Percentiles rank a stretch among this genome's conserved stretches.
phyloP scores from a whole-genome alignment of 129 eudicot genomes.

The Rutidosis leptorrhynchoides region DNA sequence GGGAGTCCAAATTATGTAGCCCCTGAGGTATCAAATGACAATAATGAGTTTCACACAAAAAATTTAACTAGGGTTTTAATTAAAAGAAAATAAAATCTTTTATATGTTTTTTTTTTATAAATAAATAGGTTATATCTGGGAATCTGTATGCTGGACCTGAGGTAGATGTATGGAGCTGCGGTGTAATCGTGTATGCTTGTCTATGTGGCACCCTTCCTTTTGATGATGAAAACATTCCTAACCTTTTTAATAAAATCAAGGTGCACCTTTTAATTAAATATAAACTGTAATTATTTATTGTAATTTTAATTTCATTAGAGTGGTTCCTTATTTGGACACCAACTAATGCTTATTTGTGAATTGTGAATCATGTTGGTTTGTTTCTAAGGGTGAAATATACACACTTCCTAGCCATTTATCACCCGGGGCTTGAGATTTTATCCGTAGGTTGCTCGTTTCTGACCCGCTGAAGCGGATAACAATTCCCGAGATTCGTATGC shows the following conservation, averaged over 20 bases:
- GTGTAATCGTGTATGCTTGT: constrained; percentile 89
- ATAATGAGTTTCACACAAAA: background rate
- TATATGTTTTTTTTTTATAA: too few species aligned
- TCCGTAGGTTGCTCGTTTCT: constrained; percentile 85
- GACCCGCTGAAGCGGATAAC: constrained; percentile 91
- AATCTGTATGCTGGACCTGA: constrained; percentile 94
- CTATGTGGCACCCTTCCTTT: constrained; percentile 97
- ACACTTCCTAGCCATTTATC: constrained; percentile 94
- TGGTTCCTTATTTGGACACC: background rate
- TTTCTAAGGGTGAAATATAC: constrained; percentile 77
- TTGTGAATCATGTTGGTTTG: constrained; percentile 17
- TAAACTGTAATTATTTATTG: too few species aligned
- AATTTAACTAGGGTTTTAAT: too few species aligned
- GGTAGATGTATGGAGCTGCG: constrained; percentile 99
- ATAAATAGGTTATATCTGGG: constrained; percentile 83
- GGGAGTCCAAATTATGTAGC: constrained; percentile 98
- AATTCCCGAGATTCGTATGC: constrained; percentile 77
- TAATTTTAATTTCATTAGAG: background rate
- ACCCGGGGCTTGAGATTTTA: constrained; percentile 80
- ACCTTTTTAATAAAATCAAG: constrained; percentile 86
- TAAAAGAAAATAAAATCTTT: too few species aligned
- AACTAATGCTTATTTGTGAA: background rate
- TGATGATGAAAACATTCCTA: constrained; percentile 92
- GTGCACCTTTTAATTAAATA: too few species aligned
- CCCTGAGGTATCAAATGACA: constrained; percentile 66